Base-by-base conservation (phyloP, 2,329 filamentous ascomycete species). In the Colletotrichum sp. region DNA sequence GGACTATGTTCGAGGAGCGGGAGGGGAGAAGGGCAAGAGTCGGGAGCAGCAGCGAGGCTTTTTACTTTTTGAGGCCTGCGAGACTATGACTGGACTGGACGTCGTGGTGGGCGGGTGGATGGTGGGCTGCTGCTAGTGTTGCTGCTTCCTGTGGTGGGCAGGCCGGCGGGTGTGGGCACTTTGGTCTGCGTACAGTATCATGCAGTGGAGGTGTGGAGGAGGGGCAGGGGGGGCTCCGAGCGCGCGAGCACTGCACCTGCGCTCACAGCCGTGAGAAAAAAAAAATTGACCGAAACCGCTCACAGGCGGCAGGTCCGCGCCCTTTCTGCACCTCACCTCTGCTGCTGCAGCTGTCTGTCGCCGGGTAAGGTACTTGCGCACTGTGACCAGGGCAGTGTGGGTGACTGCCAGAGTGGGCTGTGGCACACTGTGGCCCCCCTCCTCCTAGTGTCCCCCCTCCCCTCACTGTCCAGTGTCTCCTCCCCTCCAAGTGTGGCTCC, bases 151-250 rank as follows among this genome's bases (percentile, higher is more conserved):
- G 39, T 49, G 15, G 55, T 63, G 66, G 71, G 71, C 71, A 66
- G 55, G 28, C 62, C 32, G 18, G 34, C 15, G 34, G 16, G 16
- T 32, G 63, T 62, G 70, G 69, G 72, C 63, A 69, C 59, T 32
- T 32, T 63, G 67, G 34, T 15, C 67, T 63, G 55, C 30, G 44
- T 69, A 49, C 44, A 59, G 73, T 72, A 73, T 73, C 70, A 76
- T 76, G 73, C 73, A 76, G 73, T 73, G 70, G 73, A 73, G 77
- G 77, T 70, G 77, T 77, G 77, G 77, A 77, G 77, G 77, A 77
- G 76, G 77, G 76, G 75, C 71, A 76, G 77, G 76, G 72, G 57
- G 69, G 69, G 60, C 64, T 39, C 69, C 52, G 63, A 72, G 63
- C 63, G 49, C 70, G 44, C 44, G 18, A 55, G 44, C 68, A 65